Conservation (phyloP, 2,329 filamentous ascomycete species). For the Aspergillus hortae region DNA sequence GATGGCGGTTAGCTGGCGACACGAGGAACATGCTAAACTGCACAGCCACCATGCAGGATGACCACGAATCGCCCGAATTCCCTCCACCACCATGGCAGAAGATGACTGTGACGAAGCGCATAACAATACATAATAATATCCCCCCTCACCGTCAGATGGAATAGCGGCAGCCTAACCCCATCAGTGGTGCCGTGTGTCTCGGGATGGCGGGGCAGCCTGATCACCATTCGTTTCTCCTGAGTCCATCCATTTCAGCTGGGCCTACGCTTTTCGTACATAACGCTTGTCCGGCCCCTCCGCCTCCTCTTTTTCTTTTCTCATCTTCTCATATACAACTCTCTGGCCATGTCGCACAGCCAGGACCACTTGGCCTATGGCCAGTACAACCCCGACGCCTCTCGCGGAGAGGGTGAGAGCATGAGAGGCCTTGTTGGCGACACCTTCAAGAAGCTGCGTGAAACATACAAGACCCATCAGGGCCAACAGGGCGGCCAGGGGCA, state of each 20-base stretch:
- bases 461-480: conserved; percentile 30
- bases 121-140: not conserved
- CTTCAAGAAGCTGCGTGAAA: conserved; percentile 45
- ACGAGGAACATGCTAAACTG: not conserved
- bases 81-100: not conserved
- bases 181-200: not conserved
- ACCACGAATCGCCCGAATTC: no score
- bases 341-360: conserved; percentile 41
- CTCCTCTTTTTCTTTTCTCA: not conserved
- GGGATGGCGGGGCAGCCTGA: not conserved
- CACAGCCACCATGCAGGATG: not conserved
- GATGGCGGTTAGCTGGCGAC: no score
- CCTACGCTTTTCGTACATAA: not conserved
- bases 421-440: conserved; percentile 53
- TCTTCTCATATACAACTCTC: not conserved
- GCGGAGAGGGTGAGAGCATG: conserved; percentile 37
- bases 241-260: not conserved
- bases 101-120: not conserved
- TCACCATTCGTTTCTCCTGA: not conserved
- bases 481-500: conserved; percentile 5
- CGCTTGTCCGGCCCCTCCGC: not conserved
- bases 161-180: not conserved
- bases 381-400: conserved; percentile 38
- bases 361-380: conserved; percentile 56
- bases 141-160: not conserved